Base-by-base conservation (phyloP, 768 basidiomycete species). In the Tubosaeta sp. region DNA sequence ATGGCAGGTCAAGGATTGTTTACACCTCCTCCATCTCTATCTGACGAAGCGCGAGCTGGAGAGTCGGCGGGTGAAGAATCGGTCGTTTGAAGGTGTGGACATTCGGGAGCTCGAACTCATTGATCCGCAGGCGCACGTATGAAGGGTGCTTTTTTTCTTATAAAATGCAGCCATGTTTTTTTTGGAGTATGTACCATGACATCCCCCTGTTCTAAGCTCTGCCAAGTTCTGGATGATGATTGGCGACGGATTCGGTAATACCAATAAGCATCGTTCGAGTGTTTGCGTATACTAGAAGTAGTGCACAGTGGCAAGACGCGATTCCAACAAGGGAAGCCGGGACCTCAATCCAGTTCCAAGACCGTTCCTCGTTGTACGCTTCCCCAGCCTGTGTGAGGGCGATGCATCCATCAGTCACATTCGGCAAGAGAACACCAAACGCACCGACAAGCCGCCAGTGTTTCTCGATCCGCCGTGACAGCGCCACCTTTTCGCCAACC, bases 361-460 rank as follows among this genome's bases (percentile, higher is more conserved):
- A 88, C 81, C 18, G 87, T 90, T 46, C 90, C 90, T 18, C 88
- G 82, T 59, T 90, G 88, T 24, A 92, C 88, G 63, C 88, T 91
- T 56, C 90, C 90, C 80, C 79, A 81, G 6, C 79, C 80, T 80
- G 45, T 36, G n/a, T 42, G 25, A 29, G 13, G 6, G 40, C 25
- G 14, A 11, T 16, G 10, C 41, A 10, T n/a, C 16, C 29, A 8
- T 62, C n/a, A 59, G 32, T 24, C 2, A 19, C 10, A 16, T 46
- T 19, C 38, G 22, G 18, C 19, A 6, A 6, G 18, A 25, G 14
- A 16, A 19, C 24, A 29, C 16, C 10, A 22, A 12, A 49, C 41
- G 74, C 63, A 86, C 91, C 94, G 48, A 97, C 94, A 61, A 96
- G 81, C 50, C 94, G 87, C 94, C 94, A 96, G 74, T 95, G 94